These are phyloP conservation scores for Karstenula rhodostoma DNA, from an alignment of 2,329 filamentous ascomycete species.

Conservation along the genomic window DNA sequence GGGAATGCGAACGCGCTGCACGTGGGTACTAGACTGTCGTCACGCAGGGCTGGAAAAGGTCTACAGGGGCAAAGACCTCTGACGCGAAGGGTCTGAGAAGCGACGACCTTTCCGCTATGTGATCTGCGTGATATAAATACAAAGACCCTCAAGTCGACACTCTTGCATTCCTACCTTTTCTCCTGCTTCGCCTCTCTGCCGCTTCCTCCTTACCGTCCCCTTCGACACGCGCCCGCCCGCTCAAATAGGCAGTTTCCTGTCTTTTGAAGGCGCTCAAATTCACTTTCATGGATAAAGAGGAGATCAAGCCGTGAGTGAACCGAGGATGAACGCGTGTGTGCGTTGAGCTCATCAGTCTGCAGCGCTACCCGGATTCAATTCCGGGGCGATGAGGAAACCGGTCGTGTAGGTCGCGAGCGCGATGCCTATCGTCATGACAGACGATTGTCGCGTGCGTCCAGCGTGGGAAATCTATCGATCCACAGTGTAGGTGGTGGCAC, in stretches of 20 bases:
- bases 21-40: not conserved
- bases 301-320: conserved; percentile 23
- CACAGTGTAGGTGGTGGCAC: conserved; percentile 44
- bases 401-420: conserved; percentile 34
- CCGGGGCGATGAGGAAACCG: conserved; percentile 45
- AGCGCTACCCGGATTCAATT: conserved; percentile 21
- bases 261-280: conserved; percentile 8
- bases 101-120: not conserved
- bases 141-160: not conserved
- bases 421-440: conserved; percentile 29
- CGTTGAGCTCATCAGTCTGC: not conserved
- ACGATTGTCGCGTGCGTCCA: conserved; percentile 45
- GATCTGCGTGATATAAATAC: not conserved
- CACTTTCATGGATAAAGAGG: conserved; percentile 38
- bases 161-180: conserved; percentile 15
- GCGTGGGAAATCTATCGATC: conserved; percentile 45
- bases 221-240: not conserved
- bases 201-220: conserved; percentile 5
- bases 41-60: conserved; percentile 6
- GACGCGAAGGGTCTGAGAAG: not conserved
- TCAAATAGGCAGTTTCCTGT: conserved; percentile 15
- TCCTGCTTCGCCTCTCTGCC: conserved; percentile 7
- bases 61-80: not conserved
- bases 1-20: conserved; percentile 7
- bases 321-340: conserved; percentile 27